These are phyloP conservation scores for Bruguiera sexangula DNA, from an alignment of 345 rosid species.

Conservation along the genomic window DNA sequence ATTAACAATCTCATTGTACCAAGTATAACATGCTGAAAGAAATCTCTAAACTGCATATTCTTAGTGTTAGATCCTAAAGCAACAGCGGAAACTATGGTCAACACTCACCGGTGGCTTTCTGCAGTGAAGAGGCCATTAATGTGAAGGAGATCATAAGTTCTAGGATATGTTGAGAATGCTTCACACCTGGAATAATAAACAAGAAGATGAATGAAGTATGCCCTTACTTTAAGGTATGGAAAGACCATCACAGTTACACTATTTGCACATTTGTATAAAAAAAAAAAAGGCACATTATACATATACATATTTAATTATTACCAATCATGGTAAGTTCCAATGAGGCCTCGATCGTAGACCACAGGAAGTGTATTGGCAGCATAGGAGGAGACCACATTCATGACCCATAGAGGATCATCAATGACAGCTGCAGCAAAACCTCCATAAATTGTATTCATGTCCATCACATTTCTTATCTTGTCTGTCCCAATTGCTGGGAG, in stretches of 20 bases:
- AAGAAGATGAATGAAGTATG: constrained; percentile 1
- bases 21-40: neutral
- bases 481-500: constrained; percentile 78
- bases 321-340: constrained; percentile 96
- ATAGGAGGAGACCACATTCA: constrained; percentile 90
- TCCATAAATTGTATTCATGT: constrained; percentile 93
- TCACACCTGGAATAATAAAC: constrained; percentile 67
- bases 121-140: constrained; percentile 81
- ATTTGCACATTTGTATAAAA: no score
- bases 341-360: constrained; percentile 89
- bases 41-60: neutral
- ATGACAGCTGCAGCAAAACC: constrained; percentile 77
- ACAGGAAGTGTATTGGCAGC: constrained; percentile 77
- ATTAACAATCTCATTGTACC: neutral
- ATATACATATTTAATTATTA: constrained; percentile 24
- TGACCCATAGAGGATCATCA: constrained; percentile 86
- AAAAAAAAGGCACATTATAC: neutral
- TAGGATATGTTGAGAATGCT: constrained; percentile 93
- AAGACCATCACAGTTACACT: no score
- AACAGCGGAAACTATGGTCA: neutral
- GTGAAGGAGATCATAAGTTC: constrained; percentile 94
- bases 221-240: no score
- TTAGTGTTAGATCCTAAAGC: neutral
- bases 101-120: constrained; percentile 80
- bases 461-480: constrained; percentile 89